phyloP scores from a whole-genome alignment of 768 basidiomycete species.

The Pleurotus cornucopiae region DNA sequence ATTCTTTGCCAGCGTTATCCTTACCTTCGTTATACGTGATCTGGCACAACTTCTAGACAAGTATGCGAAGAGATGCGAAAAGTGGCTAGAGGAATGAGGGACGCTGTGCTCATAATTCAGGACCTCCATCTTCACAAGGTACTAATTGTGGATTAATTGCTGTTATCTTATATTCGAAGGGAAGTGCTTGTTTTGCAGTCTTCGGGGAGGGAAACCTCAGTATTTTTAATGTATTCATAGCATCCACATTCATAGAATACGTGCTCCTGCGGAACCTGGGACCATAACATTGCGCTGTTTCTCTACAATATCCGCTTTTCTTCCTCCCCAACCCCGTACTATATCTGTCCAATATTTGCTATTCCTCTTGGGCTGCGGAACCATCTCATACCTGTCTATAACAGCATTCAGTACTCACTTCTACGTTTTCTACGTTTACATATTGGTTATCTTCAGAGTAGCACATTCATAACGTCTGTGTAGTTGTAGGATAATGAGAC shows the following conservation, averaged over 20 bases:
- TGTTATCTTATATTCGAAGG: constrained; percentile 7
- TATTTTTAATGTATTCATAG: constrained; percentile 9
- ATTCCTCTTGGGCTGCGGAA: constrained; percentile 11
- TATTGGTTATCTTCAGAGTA: constrained; percentile 9
- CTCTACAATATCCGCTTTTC: constrained; percentile 6
- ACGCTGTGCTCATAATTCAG: neutral
- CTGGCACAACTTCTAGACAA: constrained; percentile 85
- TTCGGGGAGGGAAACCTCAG: neutral
- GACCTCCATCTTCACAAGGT: neutral
- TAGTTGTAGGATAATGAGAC: constrained; percentile 15
- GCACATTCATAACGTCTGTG: neutral
- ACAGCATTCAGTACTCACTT: constrained; percentile 3
- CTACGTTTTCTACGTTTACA: constrained; percentile 20
- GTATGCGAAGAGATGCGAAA: constrained; percentile 91
- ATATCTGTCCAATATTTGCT: constrained; percentile 12
- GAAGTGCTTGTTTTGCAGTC: constrained; percentile 2
- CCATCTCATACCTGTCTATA: constrained; percentile 13
- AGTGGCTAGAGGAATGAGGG: constrained; percentile 77
- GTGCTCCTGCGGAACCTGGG: constrained; percentile 7
- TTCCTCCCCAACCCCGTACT: constrained; percentile 9
- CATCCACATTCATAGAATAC: constrained; percentile 7
- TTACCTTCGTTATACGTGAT: constrained; percentile 87
- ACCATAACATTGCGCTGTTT: constrained; percentile 7
- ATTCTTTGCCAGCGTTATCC: constrained; percentile 85
- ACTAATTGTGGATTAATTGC: constrained; percentile 2